Evolutionary conservation across 1,139 yeast genomes (phyloP).

Genomic region (Geotrichum cucujoidarum): DNA sequence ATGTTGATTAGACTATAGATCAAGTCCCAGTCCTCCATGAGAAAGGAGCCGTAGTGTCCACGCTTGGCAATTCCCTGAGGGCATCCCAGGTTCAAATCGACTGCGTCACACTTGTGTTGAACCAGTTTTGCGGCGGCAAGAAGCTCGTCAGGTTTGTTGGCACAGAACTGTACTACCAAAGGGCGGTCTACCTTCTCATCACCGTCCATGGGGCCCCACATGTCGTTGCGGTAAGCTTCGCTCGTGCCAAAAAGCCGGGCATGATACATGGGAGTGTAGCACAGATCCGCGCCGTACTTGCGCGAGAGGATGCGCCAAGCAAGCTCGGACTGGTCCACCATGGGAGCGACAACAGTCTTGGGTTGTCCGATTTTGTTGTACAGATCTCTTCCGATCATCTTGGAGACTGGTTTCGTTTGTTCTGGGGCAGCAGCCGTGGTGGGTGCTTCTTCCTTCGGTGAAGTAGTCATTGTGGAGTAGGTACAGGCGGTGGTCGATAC

Average conservation of each 20-base stretch:
- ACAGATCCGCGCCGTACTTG: conserved; percentile 84
- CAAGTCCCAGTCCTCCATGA: conserved; percentile 96
- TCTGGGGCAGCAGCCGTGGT: not conserved
- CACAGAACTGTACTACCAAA: conserved; percentile 88
- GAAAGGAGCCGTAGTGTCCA: conserved; percentile 91
- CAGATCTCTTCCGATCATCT: conserved; percentile 55
- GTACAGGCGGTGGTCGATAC: not conserved
- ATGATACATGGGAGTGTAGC: conserved; percentile 97
- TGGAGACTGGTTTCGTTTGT: not conserved
- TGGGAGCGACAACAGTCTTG: conserved; percentile 87
- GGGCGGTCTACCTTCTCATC: conserved; percentile 65
- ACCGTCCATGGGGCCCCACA: conserved; percentile 78
- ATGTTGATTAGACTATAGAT: conserved; percentile 65
- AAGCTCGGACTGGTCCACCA: conserved; percentile 95
- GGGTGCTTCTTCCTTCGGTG: not conserved
- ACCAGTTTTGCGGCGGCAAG: conserved; percentile 78
- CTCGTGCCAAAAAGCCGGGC: conserved; percentile 85
- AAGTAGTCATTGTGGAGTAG: conserved; percentile 4
- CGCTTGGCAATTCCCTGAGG: conserved; percentile 96
- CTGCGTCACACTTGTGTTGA: conserved; percentile 86
- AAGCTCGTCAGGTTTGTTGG: conserved; percentile 84
- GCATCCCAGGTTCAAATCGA: conserved; percentile 91
- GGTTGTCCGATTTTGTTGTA: conserved; percentile 70
- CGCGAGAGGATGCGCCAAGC: conserved; percentile 93
- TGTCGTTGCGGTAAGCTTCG: conserved; percentile 69